Evolutionary conservation across 2,329 filamentous ascomycete genomes (phyloP).

Genomic region (Podosphaera leucotricha): DNA sequence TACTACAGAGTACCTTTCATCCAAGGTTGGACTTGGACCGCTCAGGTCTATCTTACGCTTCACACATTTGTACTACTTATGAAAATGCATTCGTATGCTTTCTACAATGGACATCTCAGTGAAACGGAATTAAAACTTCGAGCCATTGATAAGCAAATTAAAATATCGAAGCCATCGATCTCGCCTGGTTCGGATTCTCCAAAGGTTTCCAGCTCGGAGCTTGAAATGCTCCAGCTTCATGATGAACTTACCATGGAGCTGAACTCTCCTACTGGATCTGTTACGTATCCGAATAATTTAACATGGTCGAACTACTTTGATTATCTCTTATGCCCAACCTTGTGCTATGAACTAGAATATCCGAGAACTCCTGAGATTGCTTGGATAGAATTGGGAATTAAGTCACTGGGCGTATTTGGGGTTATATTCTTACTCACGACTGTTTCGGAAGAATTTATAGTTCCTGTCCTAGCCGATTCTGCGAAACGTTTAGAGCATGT

Average conservation of each 20-base stretch:
- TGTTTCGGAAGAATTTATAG: slow-evolving; percentile 82
- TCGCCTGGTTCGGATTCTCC: slow-evolving; percentile 44
- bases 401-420: slow-evolving; percentile 74
- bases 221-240: slow-evolving; percentile 42
- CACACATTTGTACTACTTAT: slow-evolving; percentile 83
- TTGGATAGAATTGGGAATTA: slow-evolving; percentile 63
- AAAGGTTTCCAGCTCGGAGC: slow-evolving; percentile 11
- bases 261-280: slow-evolving; percentile 68
- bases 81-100: slow-evolving; percentile 98
- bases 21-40: slow-evolving; percentile 85
- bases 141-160: slow-evolving; percentile 55
- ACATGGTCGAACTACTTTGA: slow-evolving; percentile 64
- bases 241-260: slow-evolving; percentile 78
- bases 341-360: slow-evolving; percentile 96
- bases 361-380: slow-evolving; percentile 53
- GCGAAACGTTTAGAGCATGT: slow-evolving; percentile 25
- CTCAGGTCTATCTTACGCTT: slow-evolving; percentile 81
- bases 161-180: slow-evolving; percentile 41
- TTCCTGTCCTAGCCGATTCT: slow-evolving; percentile 65
- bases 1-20: slow-evolving; percentile 45
- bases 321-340: slow-evolving; percentile 74
- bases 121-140: slow-evolving; percentile 64
- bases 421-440: slow-evolving; percentile 89
- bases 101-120: slow-evolving; percentile 89
- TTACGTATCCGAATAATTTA: slow-evolving; percentile 78